Percentiles rank a stretch among this genome's conserved stretches.
These are phyloP conservation scores for Debaryomyces castellii DNA, from an alignment of 805 yeast species.

Conservation along the genomic window DNA sequence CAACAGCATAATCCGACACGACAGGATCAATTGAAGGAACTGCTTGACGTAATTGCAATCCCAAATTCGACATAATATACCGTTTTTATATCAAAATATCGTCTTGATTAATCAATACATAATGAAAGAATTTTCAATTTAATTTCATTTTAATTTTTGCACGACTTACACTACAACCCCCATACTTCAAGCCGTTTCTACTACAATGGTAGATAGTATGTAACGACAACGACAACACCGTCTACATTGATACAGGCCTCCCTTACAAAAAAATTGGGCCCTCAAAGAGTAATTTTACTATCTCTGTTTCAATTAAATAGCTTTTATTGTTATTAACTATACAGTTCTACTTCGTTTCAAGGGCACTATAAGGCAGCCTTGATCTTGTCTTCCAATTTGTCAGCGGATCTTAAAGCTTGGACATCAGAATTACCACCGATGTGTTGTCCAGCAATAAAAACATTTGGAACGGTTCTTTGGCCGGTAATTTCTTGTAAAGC, in stretches of 20 bases:
- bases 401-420: slow-evolving; percentile 64
- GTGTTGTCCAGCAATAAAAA: slow-evolving; percentile 87
- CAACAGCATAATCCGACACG: slow-evolving; percentile 87
- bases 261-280: too few relatives aligned
- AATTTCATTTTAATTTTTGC: not conserved
- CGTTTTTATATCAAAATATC: not conserved
- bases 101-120: not conserved
- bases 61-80: slow-evolving; percentile 38
- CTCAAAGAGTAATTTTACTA: too few relatives aligned
- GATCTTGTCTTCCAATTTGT: slow-evolving; percentile 50
- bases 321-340: not conserved
- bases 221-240: not conserved
- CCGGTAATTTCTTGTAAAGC: slow-evolving; percentile 78
- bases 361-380: slow-evolving; percentile 35
- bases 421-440: slow-evolving; percentile 94
- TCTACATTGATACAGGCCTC: too few relatives aligned
- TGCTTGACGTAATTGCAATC: slow-evolving; percentile 74
- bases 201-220: not conserved
- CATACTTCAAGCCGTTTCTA: too few relatives aligned
- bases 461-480: slow-evolving; percentile 91
- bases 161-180: not conserved
- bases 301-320: too few relatives aligned
- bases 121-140: not conserved
- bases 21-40: slow-evolving; percentile 84
- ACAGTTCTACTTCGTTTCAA: not conserved